Percentiles rank a stretch among this genome's conserved stretches.
These are phyloP conservation scores for Mesotaenium endlicherianum DNA, from an alignment of 139 green algal genomes.

Conservation along the genomic window DNA sequence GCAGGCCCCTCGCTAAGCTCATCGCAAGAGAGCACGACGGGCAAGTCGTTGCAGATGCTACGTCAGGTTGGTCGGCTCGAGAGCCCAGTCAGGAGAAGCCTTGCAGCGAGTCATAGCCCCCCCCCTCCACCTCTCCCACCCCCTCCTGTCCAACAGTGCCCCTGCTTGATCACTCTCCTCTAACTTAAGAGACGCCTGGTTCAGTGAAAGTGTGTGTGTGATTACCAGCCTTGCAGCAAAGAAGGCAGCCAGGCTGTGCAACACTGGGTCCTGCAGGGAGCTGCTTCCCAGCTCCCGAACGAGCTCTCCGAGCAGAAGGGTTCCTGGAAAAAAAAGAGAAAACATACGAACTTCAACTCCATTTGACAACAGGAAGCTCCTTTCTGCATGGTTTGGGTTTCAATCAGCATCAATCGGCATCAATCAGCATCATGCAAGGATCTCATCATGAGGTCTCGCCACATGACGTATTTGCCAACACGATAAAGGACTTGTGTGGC, in stretches of 20 bases:
- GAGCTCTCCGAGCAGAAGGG: slow-evolving; percentile 3
- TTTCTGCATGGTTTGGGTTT: too few relatives aligned
- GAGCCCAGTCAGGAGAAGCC: not conserved
- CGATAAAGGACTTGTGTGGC: too few relatives aligned
- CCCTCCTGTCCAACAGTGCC: not conserved
- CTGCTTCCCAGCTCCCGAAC: not conserved
- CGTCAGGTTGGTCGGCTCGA: not conserved
- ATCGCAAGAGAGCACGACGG: too few relatives aligned
- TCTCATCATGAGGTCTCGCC: too few relatives aligned
- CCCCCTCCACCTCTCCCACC: not conserved
- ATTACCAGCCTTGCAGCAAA: slow-evolving; percentile 3
- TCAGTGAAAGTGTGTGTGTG: not conserved
- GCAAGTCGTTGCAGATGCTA: not conserved
- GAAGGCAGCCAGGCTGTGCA: slow-evolving; percentile 5
- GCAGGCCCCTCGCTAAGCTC: too few relatives aligned
- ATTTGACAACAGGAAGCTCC: too few relatives aligned
- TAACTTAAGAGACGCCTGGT: not conserved
- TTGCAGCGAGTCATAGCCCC: not conserved
- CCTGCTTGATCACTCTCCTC: not conserved
- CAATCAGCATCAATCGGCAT: too few relatives aligned
- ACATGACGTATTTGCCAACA: too few relatives aligned
- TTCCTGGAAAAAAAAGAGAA: slow-evolving; percentile 11
- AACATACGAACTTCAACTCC: too few relatives aligned
- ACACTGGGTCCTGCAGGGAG: not conserved
- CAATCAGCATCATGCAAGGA: too few relatives aligned